Conservation (phyloP, 169 alveolate genomes). For the Perkinsus marinus region DNA sequence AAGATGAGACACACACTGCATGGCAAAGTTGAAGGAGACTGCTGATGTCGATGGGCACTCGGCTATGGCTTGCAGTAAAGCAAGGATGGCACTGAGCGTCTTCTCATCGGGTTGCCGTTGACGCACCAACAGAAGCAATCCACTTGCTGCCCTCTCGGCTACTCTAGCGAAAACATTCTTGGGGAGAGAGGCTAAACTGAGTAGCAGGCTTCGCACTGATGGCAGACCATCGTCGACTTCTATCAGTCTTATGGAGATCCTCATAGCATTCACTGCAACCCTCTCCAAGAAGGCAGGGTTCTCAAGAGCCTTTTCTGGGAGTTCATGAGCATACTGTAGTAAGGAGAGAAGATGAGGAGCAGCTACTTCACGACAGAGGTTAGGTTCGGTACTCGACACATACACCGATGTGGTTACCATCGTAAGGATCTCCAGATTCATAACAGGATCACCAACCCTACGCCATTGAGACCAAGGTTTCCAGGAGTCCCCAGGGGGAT, state of each 20-base stretch:
- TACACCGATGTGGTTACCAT: neutral
- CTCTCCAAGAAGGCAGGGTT: neutral
- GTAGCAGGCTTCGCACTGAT: neutral
- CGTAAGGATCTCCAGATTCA: neutral
- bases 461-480: neutral
- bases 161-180: neutral
- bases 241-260: neutral
- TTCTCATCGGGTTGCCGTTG: neutral
- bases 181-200: neutral
- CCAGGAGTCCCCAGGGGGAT: neutral
- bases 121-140: neutral
- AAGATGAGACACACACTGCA: neutral
- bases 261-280: neutral
- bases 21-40: neutral
- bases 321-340: neutral
- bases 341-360: neutral
- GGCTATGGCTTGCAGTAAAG: neutral
- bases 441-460: neutral
- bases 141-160: neutral
- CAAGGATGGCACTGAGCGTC: neutral
- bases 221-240: neutral
- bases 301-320: neutral
- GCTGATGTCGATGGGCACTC: neutral
- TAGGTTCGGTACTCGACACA: neutral
- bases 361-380: neutral